A percentile compares a stretch with the other conserved stretches of the same genome.
Conservation (phyloP, 495 filamentous ascomycete species). For the Podospora bellae-mahoneyi region DNA sequence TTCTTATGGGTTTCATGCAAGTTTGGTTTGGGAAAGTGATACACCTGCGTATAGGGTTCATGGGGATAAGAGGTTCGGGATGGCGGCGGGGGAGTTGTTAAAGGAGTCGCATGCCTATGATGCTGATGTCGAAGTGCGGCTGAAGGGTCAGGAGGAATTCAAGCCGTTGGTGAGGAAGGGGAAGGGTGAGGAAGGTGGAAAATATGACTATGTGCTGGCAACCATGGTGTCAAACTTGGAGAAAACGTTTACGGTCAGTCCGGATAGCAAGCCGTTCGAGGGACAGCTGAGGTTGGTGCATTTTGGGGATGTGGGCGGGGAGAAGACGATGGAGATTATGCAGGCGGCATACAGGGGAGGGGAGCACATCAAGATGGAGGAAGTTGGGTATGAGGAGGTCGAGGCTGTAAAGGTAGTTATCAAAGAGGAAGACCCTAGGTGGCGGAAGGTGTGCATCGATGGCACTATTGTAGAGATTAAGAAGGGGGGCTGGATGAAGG, state of each 20-base stretch:
- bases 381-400: slow-evolving; percentile 64
- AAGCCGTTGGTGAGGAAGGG: not conserved
- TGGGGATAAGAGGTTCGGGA: slow-evolving; percentile 73
- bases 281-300: slow-evolving; percentile 67
- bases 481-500: slow-evolving; percentile 66
- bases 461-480: slow-evolving; percentile 76
- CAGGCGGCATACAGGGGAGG: slow-evolving; percentile 69
- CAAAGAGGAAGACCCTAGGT: slow-evolving; percentile 59
- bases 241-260: slow-evolving; percentile 73
- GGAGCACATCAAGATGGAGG: slow-evolving; percentile 55
- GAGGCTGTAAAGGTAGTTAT: slow-evolving; percentile 64
- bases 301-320: slow-evolving; percentile 61
- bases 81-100: slow-evolving; percentile 74
- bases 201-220: slow-evolving; percentile 70
- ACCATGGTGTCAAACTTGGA: slow-evolving; percentile 78
- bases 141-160: not conserved
- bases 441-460: slow-evolving; percentile 85
- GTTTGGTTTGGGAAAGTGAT: slow-evolving; percentile 83
- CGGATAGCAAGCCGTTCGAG: slow-evolving; percentile 60
- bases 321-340: slow-evolving; percentile 72
- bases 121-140: slow-evolving; percentile 50
- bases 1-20: slow-evolving; percentile 84
- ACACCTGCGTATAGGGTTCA: slow-evolving; percentile 69
- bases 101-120: slow-evolving; percentile 64
- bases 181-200: slow-evolving; percentile 18